Percentiles rank a stretch among this genome's conserved stretches.
phyloP scores from a whole-genome alignment of 257 asterid species.

The Salvia miltiorrhiza region DNA sequence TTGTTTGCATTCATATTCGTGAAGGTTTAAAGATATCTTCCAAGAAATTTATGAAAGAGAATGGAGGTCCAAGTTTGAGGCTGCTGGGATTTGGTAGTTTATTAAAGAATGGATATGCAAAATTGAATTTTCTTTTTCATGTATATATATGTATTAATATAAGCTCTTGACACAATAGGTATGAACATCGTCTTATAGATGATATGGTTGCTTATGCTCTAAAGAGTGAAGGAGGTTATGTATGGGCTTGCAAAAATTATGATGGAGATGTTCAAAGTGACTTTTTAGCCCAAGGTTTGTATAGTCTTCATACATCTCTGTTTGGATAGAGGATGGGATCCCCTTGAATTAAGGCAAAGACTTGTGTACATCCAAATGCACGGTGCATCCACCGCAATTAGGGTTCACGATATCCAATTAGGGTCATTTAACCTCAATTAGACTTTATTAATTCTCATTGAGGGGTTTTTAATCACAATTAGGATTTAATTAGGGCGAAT shows the following conservation, averaged over 20 bases:
- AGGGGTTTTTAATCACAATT: no score
- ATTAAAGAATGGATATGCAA: neutral
- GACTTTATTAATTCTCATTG: no score
- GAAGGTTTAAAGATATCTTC: conserved; percentile 91
- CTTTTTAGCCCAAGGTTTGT: conserved; percentile 90
- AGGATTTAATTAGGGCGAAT: no score
- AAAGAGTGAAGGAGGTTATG: conserved; percentile 96
- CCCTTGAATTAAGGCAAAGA: no score
- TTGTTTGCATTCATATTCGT: conserved; percentile 12
- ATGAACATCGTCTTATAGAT: conserved; percentile 96
- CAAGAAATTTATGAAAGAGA: conserved; percentile 88
- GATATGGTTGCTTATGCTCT: conserved; percentile 99
- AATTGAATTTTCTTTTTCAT: neutral
- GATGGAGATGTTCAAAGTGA: conserved; percentile 99
- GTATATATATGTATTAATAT: neutral
- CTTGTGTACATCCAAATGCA: no score
- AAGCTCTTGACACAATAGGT: conserved; percentile 47
- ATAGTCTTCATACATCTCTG: neutral
- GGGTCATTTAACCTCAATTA: no score
- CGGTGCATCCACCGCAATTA: no score
- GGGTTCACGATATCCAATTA: no score
- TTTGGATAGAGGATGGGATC: neutral
- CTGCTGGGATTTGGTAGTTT: conserved; percentile 80
- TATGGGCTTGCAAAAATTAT: conserved; percentile 99
- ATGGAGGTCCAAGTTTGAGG: conserved; percentile 83